Conservation (phyloP, 2,329 filamentous ascomycete genomes). For the Diaporthe citri region DNA sequence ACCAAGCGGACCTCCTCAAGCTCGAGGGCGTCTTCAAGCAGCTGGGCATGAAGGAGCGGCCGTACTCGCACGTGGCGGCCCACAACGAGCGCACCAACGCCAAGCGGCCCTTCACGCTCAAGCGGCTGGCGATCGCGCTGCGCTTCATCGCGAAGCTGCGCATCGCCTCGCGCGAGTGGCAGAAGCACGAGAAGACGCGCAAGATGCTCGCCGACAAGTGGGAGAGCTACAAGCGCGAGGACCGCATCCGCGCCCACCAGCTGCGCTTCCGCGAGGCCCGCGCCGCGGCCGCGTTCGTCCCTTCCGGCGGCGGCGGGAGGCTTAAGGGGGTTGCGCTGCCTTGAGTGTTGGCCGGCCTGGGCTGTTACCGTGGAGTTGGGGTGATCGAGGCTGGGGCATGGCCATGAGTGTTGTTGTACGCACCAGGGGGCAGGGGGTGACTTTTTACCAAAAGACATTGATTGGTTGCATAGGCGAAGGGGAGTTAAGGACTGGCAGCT, state of each 20-base stretch:
- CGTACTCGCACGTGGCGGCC: conserved; percentile 32
- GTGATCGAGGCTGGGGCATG: background rate
- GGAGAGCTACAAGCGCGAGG: conserved; percentile 60
- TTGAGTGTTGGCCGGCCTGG: background rate
- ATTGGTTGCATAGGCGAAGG: conserved; percentile 9
- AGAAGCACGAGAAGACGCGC: conserved; percentile 63
- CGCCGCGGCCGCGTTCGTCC: conserved; percentile 12
- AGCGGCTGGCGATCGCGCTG: conserved; percentile 60
- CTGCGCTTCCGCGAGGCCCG: conserved; percentile 32
- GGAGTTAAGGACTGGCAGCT: conserved; percentile 14
- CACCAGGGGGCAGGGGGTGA: too few relatives aligned
- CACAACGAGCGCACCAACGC: conserved; percentile 17
- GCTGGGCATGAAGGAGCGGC: conserved; percentile 54
- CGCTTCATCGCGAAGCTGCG: conserved; percentile 67
- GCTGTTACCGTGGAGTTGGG: background rate
- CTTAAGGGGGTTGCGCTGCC: conserved; percentile 28
- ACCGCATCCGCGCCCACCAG: conserved; percentile 53
- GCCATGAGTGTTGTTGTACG: background rate
- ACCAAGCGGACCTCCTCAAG: conserved; percentile 89
- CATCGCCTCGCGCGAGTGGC: conserved; percentile 62
- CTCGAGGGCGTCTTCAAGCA: conserved; percentile 84
- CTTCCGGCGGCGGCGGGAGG: background rate
- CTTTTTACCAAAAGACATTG: conserved; percentile 6
- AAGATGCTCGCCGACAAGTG: conserved; percentile 62
- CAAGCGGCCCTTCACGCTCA: conserved; percentile 55